Evolutionary conservation across 2,329 filamentous ascomycete species (phyloP), one percentile per base, ranked within the genome.

Genomic region (Pyrenophora seminiperda): DNA sequence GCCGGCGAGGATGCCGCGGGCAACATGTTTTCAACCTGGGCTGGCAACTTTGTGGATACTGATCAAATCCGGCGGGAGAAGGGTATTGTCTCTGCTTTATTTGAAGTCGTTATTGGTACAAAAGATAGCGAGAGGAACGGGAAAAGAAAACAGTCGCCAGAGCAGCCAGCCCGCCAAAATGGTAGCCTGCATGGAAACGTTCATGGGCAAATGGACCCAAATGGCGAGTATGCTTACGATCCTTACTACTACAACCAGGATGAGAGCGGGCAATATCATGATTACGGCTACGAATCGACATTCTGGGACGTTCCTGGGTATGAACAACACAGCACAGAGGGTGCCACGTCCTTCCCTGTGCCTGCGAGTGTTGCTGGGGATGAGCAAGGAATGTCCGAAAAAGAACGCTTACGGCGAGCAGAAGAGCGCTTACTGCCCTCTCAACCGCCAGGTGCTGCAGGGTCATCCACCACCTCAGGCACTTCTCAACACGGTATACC

Each of bases 71-170:
- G 91, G 41, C 85, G 92, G 32, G 91, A 96, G 68, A 97, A 96
- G 68, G 91, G 90, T 7, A 91, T 97, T n/a, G 87, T 97, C 17
- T 88, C 87, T 1, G 89, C 91, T 46, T 81, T 88, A 0, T 93
- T 97, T 62, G 91, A 97, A 70, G 83, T 96, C 11, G 79, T 96
- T 1, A 86, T 97, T 15, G 94, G 94, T 1, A 96, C 91, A 0
- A 82, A 83, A 29, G 92, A 99, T 71, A 93, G 86, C 61, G 82
- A 82, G 52, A 53, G 70, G 38, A 79, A 80, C 49, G 79, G 77
- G 49, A 79, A 79, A 61, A 70, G 65, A 38, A 75, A 69, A 61
- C 70, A 70, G 40, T 57, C 59, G 17, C 53, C 59, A n/a, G 55
- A 47, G n/a, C 20, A 47, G 1, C 10, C 44, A 1, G 54, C 60